Evolutionary conservation across 306 rosid genomes (phyloP).

Genomic region (Prunus kanzakura): DNA sequence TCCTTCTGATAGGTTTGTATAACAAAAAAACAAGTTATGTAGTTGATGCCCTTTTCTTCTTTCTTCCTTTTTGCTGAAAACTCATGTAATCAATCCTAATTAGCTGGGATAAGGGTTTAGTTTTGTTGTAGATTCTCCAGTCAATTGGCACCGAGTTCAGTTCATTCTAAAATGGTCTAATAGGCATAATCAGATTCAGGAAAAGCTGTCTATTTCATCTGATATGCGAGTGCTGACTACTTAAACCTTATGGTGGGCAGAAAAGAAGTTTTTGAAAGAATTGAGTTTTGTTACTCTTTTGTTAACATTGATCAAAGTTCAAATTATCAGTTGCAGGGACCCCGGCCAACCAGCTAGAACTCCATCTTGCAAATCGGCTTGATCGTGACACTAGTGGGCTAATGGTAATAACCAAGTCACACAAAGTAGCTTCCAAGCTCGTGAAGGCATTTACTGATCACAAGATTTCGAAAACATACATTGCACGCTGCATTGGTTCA

Average conservation of each 20-base stretch:
- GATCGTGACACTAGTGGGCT: slow-evolving; percentile 89
- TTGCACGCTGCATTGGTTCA: slow-evolving; percentile 60
- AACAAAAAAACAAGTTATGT: too few species aligned
- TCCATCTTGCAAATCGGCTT: slow-evolving; percentile 86
- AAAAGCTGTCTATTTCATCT: background rate
- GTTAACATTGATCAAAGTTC: slow-evolving; percentile 7
- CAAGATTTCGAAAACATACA: slow-evolving; percentile 66
- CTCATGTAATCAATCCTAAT: background rate
- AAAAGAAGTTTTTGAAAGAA: background rate
- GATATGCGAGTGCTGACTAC: background rate
- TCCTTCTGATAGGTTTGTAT: too few species aligned
- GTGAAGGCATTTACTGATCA: slow-evolving; percentile 81
- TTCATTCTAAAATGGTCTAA: background rate
- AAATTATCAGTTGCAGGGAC: slow-evolving; percentile 27
- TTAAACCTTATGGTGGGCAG: background rate
- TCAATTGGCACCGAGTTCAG: background rate
- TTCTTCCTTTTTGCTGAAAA: background rate
- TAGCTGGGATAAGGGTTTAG: background rate
- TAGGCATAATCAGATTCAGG: background rate
- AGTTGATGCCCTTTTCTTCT: too few species aligned
- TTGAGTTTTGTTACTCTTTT: background rate
- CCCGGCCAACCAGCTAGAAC: slow-evolving; percentile 36
- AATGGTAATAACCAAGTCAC: slow-evolving; percentile 72
- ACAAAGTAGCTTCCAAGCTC: slow-evolving; percentile 74
- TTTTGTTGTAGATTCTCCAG: background rate